Conservation (phyloP, 2,329 filamentous ascomycete genomes). For the Colletotrichum trifolii region DNA sequence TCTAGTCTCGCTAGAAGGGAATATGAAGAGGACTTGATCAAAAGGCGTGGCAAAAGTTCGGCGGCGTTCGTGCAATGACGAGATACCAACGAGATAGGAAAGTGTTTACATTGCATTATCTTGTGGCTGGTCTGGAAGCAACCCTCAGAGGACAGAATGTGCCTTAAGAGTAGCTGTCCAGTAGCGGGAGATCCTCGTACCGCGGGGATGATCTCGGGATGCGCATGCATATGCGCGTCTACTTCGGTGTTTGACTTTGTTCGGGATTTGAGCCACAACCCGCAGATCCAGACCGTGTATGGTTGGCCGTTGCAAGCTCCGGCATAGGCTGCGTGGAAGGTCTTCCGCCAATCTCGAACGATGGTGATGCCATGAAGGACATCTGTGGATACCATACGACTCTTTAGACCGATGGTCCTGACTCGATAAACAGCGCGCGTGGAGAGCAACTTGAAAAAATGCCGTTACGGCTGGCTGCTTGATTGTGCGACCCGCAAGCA, state of each 20-base stretch:
- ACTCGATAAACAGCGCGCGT: slow-evolving; percentile 1
- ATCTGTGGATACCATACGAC: background rate
- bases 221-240: background rate
- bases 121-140: no score
- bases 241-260: slow-evolving; percentile 36
- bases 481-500: background rate
- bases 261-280: slow-evolving; percentile 37
- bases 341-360: slow-evolving; percentile 1
- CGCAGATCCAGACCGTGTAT: slow-evolving; percentile 1
- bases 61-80: no score
- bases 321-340: slow-evolving; percentile 2
- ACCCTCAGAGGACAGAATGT: no score
- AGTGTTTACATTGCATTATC: no score
- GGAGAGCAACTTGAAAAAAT: slow-evolving; percentile 13
- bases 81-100: no score
- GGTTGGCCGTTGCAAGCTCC: background rate
- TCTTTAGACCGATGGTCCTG: slow-evolving; percentile 1
- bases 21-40: no score
- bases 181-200: no score
- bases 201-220: no score
- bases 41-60: no score
- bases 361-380: slow-evolving; percentile 3
- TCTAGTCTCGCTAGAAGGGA: no score
- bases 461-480: slow-evolving; percentile 2
- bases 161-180: no score